Base-by-base conservation (phyloP, 148 eudicot genomes). In the Spergularia bocconei region DNA sequence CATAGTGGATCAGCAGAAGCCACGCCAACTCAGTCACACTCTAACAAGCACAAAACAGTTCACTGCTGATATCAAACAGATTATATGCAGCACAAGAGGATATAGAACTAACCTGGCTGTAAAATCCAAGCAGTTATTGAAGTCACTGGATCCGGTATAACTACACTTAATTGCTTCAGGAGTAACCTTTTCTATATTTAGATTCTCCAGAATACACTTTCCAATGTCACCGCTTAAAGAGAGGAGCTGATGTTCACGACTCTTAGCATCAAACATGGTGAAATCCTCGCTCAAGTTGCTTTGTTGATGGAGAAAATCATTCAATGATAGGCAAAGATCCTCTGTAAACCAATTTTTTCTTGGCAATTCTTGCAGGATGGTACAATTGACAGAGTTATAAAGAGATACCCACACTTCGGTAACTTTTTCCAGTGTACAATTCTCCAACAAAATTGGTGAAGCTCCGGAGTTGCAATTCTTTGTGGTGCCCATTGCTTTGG, bases 321-420 rank as follows among this genome's bases (percentile, higher is more conserved):
- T 85, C 73, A 94, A 48, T 33, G 77, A 71, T 60, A 74, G 77
- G 71, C 79, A 84, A 39, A 91, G 77, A 79, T 85, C 86, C 60
- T 86, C 89, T 10, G 88, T 65, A 74, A 91, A 83, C 74, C 81
- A 77, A 77, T 82, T 84, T 41, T 67, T 76, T 60, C 69, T 64
- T 56, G 73, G 78, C 52, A 69, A 17, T 69, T 78, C 83, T 58
- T 36, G 71, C 81, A 56, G 59, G 52, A 65, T 39, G 75, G 75
- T 83, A 71, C 73, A 73, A 74, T 76, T 67, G 53, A 89, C 65
- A 74, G 79, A 81, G 70, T 76, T 81, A 86, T 84, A 93, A 62
- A 93, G 89, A 23, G 83, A 81, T 60, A 76, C 79, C 98, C 98
- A 93, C 51, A 58, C 70, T 69, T 88, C 83, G 62, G 66, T 56